Conservation (phyloP, 768 basidiomycete genomes). For the Suillus brevipes region DNA sequence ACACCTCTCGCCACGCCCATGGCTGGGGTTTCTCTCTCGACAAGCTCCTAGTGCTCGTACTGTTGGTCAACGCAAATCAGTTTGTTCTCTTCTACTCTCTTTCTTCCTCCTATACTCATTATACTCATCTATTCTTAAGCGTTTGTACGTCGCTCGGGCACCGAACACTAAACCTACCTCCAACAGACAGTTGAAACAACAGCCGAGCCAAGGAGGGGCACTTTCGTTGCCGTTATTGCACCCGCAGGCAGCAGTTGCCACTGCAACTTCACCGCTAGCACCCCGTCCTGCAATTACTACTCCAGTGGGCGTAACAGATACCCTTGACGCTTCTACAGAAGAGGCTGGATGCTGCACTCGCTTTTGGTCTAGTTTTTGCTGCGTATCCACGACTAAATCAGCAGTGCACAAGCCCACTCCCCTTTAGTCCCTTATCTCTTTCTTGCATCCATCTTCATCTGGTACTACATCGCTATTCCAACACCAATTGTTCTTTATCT, state of each 20-base stretch:
- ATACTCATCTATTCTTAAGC: neutral
- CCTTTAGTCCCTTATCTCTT: too few relatives aligned
- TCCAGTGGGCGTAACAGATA: too few relatives aligned
- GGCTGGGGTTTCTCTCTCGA: neutral
- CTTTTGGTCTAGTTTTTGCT: too few relatives aligned
- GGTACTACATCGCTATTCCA: too few relatives aligned
- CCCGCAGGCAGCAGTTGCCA: neutral
- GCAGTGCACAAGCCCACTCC: too few relatives aligned
- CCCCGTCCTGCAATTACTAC: too few relatives aligned
- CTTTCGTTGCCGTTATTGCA: neutral
- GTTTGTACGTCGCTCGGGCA: neutral
- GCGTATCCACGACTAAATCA: too few relatives aligned
- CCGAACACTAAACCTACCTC: neutral
- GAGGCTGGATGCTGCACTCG: too few relatives aligned
- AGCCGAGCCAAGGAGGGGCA: neutral
- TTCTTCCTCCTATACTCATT: too few relatives aligned
- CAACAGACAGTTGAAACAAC: neutral
- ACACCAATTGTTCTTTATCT: too few relatives aligned
- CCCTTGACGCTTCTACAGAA: too few relatives aligned
- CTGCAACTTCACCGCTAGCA: neutral
- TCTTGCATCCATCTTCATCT: too few relatives aligned
- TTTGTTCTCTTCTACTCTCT: neutral
- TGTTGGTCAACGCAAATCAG: neutral
- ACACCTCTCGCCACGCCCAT: neutral
- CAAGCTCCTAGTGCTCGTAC: neutral